phyloP scores from a whole-genome alignment of 140 eudicot species.

The Senecio squalidus region DNA sequence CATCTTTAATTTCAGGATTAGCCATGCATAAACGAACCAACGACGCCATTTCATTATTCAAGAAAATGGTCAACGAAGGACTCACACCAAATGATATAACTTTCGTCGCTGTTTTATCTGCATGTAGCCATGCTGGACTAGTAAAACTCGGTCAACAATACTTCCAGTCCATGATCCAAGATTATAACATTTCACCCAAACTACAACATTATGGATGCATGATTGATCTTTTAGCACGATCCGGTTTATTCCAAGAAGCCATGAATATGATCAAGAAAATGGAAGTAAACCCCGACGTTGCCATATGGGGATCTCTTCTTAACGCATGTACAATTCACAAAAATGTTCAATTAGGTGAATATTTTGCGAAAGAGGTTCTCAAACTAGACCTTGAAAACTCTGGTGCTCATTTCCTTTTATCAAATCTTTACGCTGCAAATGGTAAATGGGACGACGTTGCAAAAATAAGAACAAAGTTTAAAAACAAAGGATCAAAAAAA shows the following conservation, averaged over 20 bases:
- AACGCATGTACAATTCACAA: conserved; percentile 35
- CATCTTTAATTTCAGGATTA: no score
- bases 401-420: conserved; percentile 37
- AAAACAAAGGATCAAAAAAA: conserved; percentile 35
- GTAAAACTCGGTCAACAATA: conserved; percentile 36
- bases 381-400: conserved; percentile 35
- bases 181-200: conserved; percentile 24
- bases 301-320: conserved; percentile 58
- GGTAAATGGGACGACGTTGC: conserved; percentile 52
- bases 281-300: conserved; percentile 42
- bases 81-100: conserved; percentile 42
- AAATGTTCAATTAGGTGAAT: conserved; percentile 38
- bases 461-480: conserved; percentile 44
- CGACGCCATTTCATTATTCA: conserved; percentile 35
- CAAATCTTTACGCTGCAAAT: conserved; percentile 45
- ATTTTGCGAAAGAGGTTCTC: conserved; percentile 23
- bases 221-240: conserved; percentile 42
- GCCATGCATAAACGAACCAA: conserved; percentile 45
- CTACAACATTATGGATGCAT: conserved; percentile 50
- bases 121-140: conserved; percentile 57
- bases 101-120: conserved; percentile 37
- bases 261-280: conserved; percentile 23
- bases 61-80: conserved; percentile 40
- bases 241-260: conserved; percentile 41
- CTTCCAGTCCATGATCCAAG: conserved; percentile 27